These are phyloP conservation scores for Domatiomyces catenatus DNA, from an alignment of 2,329 filamentous ascomycete species.

Conservation along the genomic window DNA sequence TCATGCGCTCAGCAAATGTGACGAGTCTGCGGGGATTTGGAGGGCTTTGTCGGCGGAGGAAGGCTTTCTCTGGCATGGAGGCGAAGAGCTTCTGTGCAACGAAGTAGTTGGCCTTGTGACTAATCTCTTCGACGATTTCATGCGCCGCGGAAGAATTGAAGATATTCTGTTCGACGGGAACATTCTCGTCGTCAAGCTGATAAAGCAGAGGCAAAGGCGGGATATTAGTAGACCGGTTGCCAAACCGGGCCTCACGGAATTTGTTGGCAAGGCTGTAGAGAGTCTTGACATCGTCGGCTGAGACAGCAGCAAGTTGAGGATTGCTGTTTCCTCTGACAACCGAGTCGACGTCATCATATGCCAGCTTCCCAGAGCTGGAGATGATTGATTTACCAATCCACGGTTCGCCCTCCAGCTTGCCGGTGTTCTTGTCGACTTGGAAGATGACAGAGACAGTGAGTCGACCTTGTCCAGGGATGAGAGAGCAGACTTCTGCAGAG, in stretches of 20 bases:
- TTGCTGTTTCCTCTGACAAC: slow-evolving; percentile 52
- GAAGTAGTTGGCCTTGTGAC: slow-evolving; percentile 80
- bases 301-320: slow-evolving; percentile 49
- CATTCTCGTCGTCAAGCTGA: slow-evolving; percentile 94
- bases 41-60: slow-evolving; percentile 70
- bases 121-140: slow-evolving; percentile 86
- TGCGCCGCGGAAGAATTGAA: slow-evolving; percentile 81
- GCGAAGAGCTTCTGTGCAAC: slow-evolving; percentile 71
- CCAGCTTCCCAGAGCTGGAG: slow-evolving; percentile 75
- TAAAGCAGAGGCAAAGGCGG: slow-evolving; percentile 78
- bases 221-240: slow-evolving; percentile 61
- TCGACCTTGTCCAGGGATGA: slow-evolving; percentile 74
- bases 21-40: slow-evolving; percentile 79
- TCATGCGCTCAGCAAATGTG: slow-evolving; percentile 87
- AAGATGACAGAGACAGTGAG: slow-evolving; percentile 88
- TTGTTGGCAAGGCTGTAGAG: slow-evolving; percentile 71
- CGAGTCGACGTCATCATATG: slow-evolving; percentile 71
- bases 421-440: slow-evolving; percentile 68
- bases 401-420: slow-evolving; percentile 69
- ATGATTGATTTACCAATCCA: slow-evolving; percentile 92
- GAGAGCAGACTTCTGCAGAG: slow-evolving; percentile 72
- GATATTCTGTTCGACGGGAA: slow-evolving; percentile 89
- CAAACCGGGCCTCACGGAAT: slow-evolving; percentile 76
- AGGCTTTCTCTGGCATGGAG: slow-evolving; percentile 76
- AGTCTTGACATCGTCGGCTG: slow-evolving; percentile 62